A percentile compares a stretch with the other conserved stretches of the same genome.
phyloP scores from a whole-genome alignment of 1,284 basidiomycete species.

The Ustilago cynodontis region DNA sequence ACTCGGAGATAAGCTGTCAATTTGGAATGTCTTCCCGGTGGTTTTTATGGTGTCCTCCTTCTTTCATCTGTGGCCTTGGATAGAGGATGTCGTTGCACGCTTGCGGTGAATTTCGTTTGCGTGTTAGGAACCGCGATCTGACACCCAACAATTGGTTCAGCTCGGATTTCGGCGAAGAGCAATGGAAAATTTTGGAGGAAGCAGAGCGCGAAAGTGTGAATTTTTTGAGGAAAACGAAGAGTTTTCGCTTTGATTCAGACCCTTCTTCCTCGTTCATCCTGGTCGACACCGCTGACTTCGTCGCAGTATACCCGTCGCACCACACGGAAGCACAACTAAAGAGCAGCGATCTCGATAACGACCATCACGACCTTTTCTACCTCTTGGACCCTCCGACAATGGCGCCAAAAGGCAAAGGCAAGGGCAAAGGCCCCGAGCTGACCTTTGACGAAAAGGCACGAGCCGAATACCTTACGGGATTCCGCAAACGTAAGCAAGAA shows the following conservation, averaged over 20 bases:
- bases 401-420: slow-evolving; percentile 21
- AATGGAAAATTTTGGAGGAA: slow-evolving; percentile 2
- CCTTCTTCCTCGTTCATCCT: not conserved
- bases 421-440: slow-evolving; percentile 52
- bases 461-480: slow-evolving; percentile 67
- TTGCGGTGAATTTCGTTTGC: not conserved
- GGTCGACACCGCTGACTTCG: not conserved
- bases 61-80: too few species aligned
- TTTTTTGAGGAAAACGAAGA: not conserved
- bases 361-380: too few species aligned
- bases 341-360: too few species aligned
- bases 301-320: slow-evolving; percentile 3
- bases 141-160: not conserved
- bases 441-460: slow-evolving; percentile 65
- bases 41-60: too few species aligned
- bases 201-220: slow-evolving; percentile 1
- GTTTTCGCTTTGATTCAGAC: not conserved
- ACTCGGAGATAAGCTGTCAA: too few species aligned
- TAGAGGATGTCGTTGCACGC: too few species aligned
- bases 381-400: too few species aligned
- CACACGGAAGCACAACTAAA: not conserved
- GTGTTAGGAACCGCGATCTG: not conserved
- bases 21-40: too few species aligned
- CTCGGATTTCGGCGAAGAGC: not conserved
- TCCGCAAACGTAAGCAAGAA: slow-evolving; percentile 66